Base-by-base conservation (phyloP, 202 grass and related monocot species). In the Brachypodium distachyon region DNA sequence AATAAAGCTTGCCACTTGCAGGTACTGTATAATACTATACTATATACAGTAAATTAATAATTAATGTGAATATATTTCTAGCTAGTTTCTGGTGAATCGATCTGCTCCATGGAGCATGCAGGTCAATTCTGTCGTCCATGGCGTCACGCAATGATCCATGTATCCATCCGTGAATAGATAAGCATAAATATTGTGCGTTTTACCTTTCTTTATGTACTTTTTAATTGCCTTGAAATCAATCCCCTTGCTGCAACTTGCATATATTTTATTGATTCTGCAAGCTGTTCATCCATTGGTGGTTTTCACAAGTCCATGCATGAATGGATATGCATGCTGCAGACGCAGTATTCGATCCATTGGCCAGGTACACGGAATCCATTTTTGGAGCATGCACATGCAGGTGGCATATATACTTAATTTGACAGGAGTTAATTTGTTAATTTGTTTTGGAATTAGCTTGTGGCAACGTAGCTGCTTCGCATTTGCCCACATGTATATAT, bases 1-100 rank as follows among this genome's bases (percentile, higher is more conserved):
- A 82, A 87, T 10, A 56, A 53, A 65, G 48, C 46, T 48, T 13
- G 72, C 72, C 63, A 82, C 72, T 72, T 87, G 84, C 38, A 36
- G 7, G 10, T 26, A n/a, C n/a, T n/a, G n/a, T n/a, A 54, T 1
- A 54, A 54, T 54, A 26, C 51, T 26, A 54, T 54, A 12, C 18
- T 54, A n/a, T n/a, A n/a, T n/a, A n/a, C n/a, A n/a, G n/a, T n/a
- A n/a, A n/a, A n/a, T n/a, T n/a, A n/a, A n/a, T n/a, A n/a, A n/a
- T n/a, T n/a, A n/a, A n/a, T n/a, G n/a, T n/a, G n/a, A n/a, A n/a
- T n/a, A n/a, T n/a, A n/a, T n/a, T n/a, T n/a, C n/a, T n/a, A n/a
- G n/a, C n/a, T n/a, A n/a, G 6, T 8, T 3, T n/a, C n/a, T n/a
- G n/a, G n/a, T n/a, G n/a, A n/a, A n/a, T n/a, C n/a, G n/a, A n/a